Evolutionary conservation across 2,329 filamentous ascomycete species (phyloP).

Genomic region (Xylaria sp.): DNA sequence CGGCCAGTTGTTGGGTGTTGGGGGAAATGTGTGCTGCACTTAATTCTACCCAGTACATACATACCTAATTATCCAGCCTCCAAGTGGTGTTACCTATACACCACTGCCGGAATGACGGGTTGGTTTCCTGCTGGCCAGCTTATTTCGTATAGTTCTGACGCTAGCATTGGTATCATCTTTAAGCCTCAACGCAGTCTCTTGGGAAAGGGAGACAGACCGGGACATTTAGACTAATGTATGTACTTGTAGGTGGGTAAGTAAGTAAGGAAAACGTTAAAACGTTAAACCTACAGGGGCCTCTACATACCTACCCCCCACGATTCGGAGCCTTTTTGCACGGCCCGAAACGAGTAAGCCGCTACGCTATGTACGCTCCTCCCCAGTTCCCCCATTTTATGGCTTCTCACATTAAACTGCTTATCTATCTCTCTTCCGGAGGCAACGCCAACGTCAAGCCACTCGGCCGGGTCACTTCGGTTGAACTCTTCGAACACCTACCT

Average conservation of each 20-base stretch:
- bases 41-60: too few species aligned
- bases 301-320: background rate
- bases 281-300: background rate
- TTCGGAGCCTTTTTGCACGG: background rate
- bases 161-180: background rate
- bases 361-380: too few species aligned
- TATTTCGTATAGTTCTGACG: background rate
- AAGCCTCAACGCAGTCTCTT: background rate
- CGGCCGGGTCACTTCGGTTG: background rate
- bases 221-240: too few species aligned
- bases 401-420: background rate
- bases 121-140: background rate
- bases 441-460: conserved; percentile 1
- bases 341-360: background rate
- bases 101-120: background rate
- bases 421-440: background rate
- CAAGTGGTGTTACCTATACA: background rate
- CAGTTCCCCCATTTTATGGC: background rate
- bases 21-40: background rate
- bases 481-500: background rate
- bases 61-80: background rate
- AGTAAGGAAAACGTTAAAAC: too few species aligned
- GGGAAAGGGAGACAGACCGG: too few species aligned
- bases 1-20: too few species aligned
- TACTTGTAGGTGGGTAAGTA: too few species aligned